phyloP scores from a whole-genome alignment of 1,284 basidiomycete species.

The Hymenochaete sp. region DNA sequence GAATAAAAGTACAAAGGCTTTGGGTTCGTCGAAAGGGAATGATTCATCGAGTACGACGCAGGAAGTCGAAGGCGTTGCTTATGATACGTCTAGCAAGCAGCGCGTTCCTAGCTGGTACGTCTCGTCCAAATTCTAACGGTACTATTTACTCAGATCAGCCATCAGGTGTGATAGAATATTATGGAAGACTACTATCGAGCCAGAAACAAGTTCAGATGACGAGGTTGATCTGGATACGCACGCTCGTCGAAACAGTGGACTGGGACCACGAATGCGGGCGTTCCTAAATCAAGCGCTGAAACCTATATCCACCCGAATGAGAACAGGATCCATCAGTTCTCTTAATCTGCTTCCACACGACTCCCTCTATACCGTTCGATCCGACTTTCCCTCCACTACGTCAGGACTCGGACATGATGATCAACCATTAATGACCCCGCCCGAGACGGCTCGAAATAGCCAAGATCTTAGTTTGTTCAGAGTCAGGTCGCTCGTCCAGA shows the following conservation, averaged over 20 bases:
- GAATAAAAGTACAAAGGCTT: background rate
- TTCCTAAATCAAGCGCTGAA: conserved; percentile 11
- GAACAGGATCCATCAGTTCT: conserved; percentile 7
- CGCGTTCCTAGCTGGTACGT: conserved; percentile 74
- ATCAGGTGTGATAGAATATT: conserved; percentile 71
- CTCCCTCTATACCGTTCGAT: background rate
- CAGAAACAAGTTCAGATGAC: conserved; percentile 37
- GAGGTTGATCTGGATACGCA: conserved; percentile 16
- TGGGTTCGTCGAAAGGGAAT: conserved; percentile 1
- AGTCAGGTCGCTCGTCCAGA: conserved; percentile 5
- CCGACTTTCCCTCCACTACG: background rate
- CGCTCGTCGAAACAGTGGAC: conserved; percentile 2
- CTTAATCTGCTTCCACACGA: conserved; percentile 1
- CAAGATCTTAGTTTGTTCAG: background rate
- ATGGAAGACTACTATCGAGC: conserved; percentile 61
- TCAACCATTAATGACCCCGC: background rate
- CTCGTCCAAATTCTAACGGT: background rate
- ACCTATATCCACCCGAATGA: conserved; percentile 8
- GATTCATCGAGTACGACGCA: conserved; percentile 29
- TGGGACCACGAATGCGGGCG: conserved; percentile 14
- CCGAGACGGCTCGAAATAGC: background rate
- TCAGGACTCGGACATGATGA: background rate
- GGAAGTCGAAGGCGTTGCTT: conserved; percentile 50
- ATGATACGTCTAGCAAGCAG: conserved; percentile 70
- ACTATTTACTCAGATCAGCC: conserved; percentile 1